Evolutionary conservation across 2,329 filamentous ascomycete species (phyloP).

Genomic region (Plectosphaerella cucumerina): DNA sequence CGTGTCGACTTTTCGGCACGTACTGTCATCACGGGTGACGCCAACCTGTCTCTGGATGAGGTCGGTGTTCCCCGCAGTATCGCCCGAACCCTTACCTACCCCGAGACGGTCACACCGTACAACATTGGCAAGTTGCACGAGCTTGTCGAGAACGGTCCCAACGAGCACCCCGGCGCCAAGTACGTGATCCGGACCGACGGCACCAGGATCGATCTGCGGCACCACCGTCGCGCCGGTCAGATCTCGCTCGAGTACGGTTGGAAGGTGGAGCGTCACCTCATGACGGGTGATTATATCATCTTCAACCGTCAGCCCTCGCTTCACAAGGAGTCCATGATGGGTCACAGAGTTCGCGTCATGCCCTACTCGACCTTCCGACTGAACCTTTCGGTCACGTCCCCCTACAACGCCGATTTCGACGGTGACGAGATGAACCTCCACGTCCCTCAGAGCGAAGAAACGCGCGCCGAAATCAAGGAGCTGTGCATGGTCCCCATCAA

Average conservation of each 20-base stretch:
- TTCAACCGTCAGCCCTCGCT: constrained; percentile 99
- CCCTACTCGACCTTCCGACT: constrained; percentile 98
- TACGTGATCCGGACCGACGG: constrained; percentile 94
- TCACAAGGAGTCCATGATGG: constrained; percentile 99
- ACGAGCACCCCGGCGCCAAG: constrained; percentile 91
- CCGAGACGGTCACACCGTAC: constrained; percentile 95
- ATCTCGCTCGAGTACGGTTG: constrained; percentile 91
- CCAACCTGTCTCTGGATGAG: constrained; percentile 92
- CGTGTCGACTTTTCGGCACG: constrained; percentile 98
- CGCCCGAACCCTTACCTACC: constrained; percentile 88
- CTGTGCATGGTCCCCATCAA: constrained; percentile 97
- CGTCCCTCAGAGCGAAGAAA: constrained; percentile 96
- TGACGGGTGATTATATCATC: constrained; percentile 95
- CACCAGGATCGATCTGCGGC: constrained; percentile 88
- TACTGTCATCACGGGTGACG: constrained; percentile 99
- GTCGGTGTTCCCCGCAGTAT: constrained; percentile 95
- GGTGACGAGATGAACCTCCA: constrained; percentile 99
- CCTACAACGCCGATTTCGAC: constrained; percentile 99
- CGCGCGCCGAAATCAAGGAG: constrained; percentile 88
- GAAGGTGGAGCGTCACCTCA: constrained; percentile 97
- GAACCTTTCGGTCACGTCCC: constrained; percentile 94
- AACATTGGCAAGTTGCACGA: constrained; percentile 91
- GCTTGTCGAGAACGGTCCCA: constrained; percentile 88
- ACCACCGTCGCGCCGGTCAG: constrained; percentile 82
- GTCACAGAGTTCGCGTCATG: constrained; percentile 95